phyloP scores from a whole-genome alignment of 345 rosid genomes.

The Boechera retrofracta region DNA sequence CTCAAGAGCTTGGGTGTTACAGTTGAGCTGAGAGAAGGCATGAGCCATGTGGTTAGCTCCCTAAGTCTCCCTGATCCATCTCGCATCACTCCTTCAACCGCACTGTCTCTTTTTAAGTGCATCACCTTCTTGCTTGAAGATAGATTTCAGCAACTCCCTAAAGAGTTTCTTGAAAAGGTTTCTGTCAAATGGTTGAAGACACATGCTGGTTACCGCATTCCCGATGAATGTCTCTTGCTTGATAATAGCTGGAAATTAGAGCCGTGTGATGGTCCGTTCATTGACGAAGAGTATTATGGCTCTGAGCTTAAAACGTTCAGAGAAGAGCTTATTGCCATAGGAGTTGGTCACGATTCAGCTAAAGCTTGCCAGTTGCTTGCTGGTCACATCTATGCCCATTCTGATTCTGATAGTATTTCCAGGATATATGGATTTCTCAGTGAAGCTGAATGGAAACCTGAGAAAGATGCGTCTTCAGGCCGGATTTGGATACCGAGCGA shows the following conservation, averaged over 20 bases:
- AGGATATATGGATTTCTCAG: slow-evolving; percentile 59
- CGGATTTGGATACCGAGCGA: slow-evolving; percentile 62
- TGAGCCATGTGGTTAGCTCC: slow-evolving; percentile 50
- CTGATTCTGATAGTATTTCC: slow-evolving; percentile 50
- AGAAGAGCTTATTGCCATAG: slow-evolving; percentile 54
- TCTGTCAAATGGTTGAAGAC: slow-evolving; percentile 68
- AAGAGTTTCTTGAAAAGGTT: slow-evolving; percentile 42
- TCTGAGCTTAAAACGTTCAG: slow-evolving; percentile 36
- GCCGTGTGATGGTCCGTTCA: slow-evolving; percentile 73
- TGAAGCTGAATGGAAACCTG: slow-evolving; percentile 46
- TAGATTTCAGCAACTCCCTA: slow-evolving; percentile 39
- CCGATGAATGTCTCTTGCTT: slow-evolving; percentile 54
- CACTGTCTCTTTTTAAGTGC: slow-evolving; percentile 56
- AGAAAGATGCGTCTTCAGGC: slow-evolving; percentile 15
- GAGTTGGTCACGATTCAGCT: slow-evolving; percentile 50
- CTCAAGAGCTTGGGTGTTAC: slow-evolving; percentile 55
- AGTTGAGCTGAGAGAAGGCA: slow-evolving; percentile 55
- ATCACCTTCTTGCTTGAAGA: slow-evolving; percentile 43
- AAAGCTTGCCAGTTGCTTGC: slow-evolving; percentile 51
- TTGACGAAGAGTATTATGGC: slow-evolving; percentile 68
- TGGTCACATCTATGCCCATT: slow-evolving; percentile 46
- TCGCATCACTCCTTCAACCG: slow-evolving; percentile 43
- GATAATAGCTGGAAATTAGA: slow-evolving; percentile 53
- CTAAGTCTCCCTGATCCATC: slow-evolving; percentile 50
- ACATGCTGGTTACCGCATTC: slow-evolving; percentile 56